Evolutionary conservation across 2,329 filamentous ascomycete genomes (phyloP), one percentile per base, ranked within the genome.

Genomic region (Pyrenochaeta sp.): DNA sequence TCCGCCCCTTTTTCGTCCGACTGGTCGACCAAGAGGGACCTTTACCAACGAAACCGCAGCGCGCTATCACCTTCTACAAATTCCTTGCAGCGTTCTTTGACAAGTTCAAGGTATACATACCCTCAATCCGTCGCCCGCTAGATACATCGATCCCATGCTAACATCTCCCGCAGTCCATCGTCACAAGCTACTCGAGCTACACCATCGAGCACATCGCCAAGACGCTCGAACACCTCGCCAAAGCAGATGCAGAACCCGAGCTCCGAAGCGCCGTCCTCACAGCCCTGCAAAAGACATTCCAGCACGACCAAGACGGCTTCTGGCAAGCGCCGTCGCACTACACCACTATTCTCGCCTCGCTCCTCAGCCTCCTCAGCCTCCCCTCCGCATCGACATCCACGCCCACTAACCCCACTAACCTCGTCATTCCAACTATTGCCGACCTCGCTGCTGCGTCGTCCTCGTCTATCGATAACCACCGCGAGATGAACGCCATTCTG

Each of bases 291-390:
- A 89, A 88, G 66, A 90, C 88, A 67, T 97, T 98, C 72, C 85
- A 90, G 77, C 88, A 97, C 75, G 95, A 98, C 73, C 91, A 96
- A 78, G 93, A 96, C 75, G 91, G 93, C 77, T 98, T 97, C 82
- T 98, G 93, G 93, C 93, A 97, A 83, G 88, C 91, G 0, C 94
- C 95, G 0, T 86, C 91, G 0, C 93, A 97, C 79, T 97, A 97
- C 72, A 83, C 84, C 56, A 86, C 86, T 28, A 88, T 97, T 39
- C 86, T 88, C 13, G 82, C 84, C 0, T 87, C 90, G 2, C 83
- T 98, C 30, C 84, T 92, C 61, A 80, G 84, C 25, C 92, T 96
- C 15, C 74, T 83, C 40, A 73, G 69, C 28, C 56, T 73, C n/a
- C 47, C 62, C 0, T 56, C 59, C 2, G 30, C 69, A 3, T 60